These are phyloP conservation scores for Aspergillus nidulans DNA, from an alignment of 495 filamentous ascomycete genomes.

Conservation along the genomic window DNA sequence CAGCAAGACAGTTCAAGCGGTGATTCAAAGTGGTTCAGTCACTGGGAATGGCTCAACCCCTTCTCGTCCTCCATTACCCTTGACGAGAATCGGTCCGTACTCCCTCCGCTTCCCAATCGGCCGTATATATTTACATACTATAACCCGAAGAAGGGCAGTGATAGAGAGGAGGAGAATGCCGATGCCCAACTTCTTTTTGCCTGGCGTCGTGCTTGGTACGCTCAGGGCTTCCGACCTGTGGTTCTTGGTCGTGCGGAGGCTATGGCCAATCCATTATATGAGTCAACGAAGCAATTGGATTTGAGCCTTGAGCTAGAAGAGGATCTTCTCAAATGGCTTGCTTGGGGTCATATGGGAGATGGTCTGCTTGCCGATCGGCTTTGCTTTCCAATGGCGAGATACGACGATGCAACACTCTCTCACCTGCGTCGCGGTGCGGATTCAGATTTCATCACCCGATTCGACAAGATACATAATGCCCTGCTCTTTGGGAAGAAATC, in stretches of 20 bases:
- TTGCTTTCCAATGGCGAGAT: slow-evolving; percentile 79
- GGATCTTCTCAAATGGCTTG: slow-evolving; percentile 81
- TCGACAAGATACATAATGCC: slow-evolving; percentile 65
- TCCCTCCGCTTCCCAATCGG: slow-evolving; percentile 70
- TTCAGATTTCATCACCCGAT: slow-evolving; percentile 62
- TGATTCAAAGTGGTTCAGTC: slow-evolving; percentile 77
- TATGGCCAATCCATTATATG: slow-evolving; percentile 76
- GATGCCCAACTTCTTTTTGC: slow-evolving; percentile 76
- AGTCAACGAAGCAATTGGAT: slow-evolving; percentile 52
- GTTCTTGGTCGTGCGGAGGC: slow-evolving; percentile 79
- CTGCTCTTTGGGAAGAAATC: slow-evolving; percentile 70
- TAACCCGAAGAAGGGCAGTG: slow-evolving; percentile 61
- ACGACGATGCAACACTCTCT: slow-evolving; percentile 65
- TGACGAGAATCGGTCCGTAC: slow-evolving; percentile 80
- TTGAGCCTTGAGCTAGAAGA: slow-evolving; percentile 54
- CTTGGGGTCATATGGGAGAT: slow-evolving; percentile 90
- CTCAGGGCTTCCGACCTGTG: slow-evolving; percentile 82
- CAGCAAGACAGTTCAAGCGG: slow-evolving; percentile 75
- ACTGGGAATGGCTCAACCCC: slow-evolving; percentile 84
- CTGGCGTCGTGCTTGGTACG: slow-evolving; percentile 94
- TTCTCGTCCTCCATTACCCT: slow-evolving; percentile 83
- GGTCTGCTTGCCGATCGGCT: slow-evolving; percentile 76
- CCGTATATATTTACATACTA: slow-evolving; percentile 92
- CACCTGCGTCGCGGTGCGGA: slow-evolving; percentile 71
- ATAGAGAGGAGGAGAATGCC: slow-evolving; percentile 56